Evolutionary conservation across 768 basidiomycete genomes (phyloP), one percentile per base, ranked within the genome.

Genomic region (Naematelia aurantialba): DNA sequence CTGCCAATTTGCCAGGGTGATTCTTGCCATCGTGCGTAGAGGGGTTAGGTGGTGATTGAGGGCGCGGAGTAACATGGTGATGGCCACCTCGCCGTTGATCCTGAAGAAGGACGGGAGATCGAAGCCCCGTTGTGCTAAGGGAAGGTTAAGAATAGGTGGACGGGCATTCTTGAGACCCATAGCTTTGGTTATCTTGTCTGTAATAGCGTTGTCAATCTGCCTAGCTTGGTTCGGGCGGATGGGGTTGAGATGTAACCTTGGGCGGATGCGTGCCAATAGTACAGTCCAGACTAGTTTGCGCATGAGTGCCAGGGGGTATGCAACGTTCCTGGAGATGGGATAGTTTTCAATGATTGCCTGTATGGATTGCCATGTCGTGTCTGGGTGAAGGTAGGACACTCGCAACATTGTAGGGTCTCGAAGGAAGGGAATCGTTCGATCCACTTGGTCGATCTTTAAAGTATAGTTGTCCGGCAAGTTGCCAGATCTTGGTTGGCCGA

Each of bases 1-100:
- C 12, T 19, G 17, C 55, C 55, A 61, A 45, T 65, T 60, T 5
- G 59, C 63, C 8, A 57, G 29, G n/a, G 50, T 58, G 10, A 65
- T 56, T 45, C 3, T 3, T 14, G 59, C 63, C 45, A 61, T 58
- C 3, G 5, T 53, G 11, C 31, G 8, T 25, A 60, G 54, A 2
- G 45, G 12, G 1, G 48, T 10, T 21, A 60, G 44, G 31, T 57
- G 59, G 48, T 65, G 63, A 39, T 65, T 65, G 4, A 65, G 26
- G 11, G 47, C 29, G 1, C 63, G 54, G 14, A 65, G 31, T 12
- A 65, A 2, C 2, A 25, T 1, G 2, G 2, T 25, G 19, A 60
- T 52, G 5, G 63, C 59, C 2, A 65, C 10, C 24, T 58, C 52
- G 11, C 55, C 63, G 52, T 65, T 65, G 42, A 65, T 61, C 10